These are phyloP conservation scores for Phytophthora litchii DNA, from an alignment of 352 stramenopile species.

Conservation along the genomic window DNA sequence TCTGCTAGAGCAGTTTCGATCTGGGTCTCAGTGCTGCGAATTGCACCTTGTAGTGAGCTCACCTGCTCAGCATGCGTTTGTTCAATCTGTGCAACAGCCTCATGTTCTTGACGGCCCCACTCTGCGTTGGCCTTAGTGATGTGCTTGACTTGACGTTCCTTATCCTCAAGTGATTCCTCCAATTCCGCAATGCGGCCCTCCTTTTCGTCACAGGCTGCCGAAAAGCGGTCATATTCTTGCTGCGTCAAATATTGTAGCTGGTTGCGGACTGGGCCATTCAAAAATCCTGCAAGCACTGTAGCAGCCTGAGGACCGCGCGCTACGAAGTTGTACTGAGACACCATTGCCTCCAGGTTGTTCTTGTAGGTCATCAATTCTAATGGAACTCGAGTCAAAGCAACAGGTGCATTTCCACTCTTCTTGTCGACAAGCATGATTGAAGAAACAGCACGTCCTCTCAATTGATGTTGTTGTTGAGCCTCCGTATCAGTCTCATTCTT, in stretches of 20 bases:
- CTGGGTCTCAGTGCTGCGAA: constrained; percentile 42
- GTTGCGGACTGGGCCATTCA: constrained; percentile 55
- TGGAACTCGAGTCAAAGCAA: constrained; percentile 47
- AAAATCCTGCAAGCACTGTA: constrained; percentile 62
- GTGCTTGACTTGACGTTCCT: constrained; percentile 51
- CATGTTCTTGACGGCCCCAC: constrained; percentile 53
- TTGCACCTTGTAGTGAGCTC: constrained; percentile 41
- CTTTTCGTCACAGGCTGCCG: constrained; percentile 52
- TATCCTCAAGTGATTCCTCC: constrained; percentile 51
- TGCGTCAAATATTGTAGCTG: constrained; percentile 52
- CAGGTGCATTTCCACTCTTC: constrained; percentile 30
- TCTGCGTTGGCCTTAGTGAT: constrained; percentile 56
- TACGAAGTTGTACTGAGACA: constrained; percentile 82
- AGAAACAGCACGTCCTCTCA: constrained; percentile 52
- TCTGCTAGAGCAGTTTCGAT: constrained; percentile 60
- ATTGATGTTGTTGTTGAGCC: constrained; percentile 50
- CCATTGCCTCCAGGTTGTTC: constrained; percentile 77
- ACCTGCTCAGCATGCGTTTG: constrained; percentile 48
- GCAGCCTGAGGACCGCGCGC: constrained; percentile 57
- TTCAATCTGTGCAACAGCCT: constrained; percentile 55
- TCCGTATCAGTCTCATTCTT: constrained; percentile 74
- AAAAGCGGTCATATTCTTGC: constrained; percentile 72
- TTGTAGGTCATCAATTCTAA: constrained; percentile 80
- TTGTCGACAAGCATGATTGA: constrained; percentile 56
- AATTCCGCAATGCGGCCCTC: constrained; percentile 54